Evolutionary conservation across 306 rosid genomes (phyloP), one percentile per base, ranked within the genome.

Genomic region (Quercus rubra): DNA sequence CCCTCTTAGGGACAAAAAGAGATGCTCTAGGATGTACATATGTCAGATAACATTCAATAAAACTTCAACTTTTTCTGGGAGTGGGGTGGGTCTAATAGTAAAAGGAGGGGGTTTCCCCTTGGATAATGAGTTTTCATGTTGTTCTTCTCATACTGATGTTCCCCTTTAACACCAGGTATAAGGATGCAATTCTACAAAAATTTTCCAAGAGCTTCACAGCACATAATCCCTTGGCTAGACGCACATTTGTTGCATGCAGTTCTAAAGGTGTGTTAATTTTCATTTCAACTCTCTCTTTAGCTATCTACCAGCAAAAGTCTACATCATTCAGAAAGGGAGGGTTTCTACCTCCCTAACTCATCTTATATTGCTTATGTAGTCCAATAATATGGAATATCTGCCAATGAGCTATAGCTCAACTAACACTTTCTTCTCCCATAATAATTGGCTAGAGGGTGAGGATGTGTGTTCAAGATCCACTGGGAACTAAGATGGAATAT

Each of bases 181-280:
- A 57, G 19, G 56, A 70, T 82, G 79, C 20, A 66, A 25, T 35
- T 38, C 67, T 52, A 14, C 75, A 79, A 64, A 75, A 69, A 69
- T 14, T 20, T 74, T 14, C 31, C 75, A 74, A 52, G 78, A 75
- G 52, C 46, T 70, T 75, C 72, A 33, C 8, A 20, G 52, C 68
- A 56, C 56, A 20, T 51, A 64, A 62, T 20, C 56, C 74, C 57
- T 71, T 52, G 43, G 28, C 58, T 49, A 13, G 21, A 15, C 55
- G 58, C 14, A 7, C 57, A 19, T 51, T 74, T 57, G 55, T 52
- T 33, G 83, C 78, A 41, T 84, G 54, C 78, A 70, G 38, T 2
- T 57, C 77, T 1, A 77, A 46, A 77, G 90, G 90, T 87, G 74
- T 64, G 10, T 43, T 21, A 43, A 52, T 54, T 66, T 72, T 62